These are phyloP conservation scores for Antrodiella citrinella DNA, from an alignment of 768 basidiomycete species.

Conservation along the genomic window DNA sequence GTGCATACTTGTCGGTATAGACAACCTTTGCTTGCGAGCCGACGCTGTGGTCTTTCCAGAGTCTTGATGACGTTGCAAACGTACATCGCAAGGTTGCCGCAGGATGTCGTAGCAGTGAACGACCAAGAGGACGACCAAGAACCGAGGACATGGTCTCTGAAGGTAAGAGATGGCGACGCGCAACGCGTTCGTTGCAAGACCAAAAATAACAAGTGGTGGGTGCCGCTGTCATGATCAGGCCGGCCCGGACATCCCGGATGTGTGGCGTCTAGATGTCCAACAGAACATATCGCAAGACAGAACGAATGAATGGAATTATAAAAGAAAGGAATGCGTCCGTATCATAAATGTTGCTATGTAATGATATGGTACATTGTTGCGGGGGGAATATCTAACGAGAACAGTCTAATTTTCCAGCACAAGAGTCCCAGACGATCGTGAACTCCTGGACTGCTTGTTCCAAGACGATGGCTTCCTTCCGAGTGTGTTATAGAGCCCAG, in stretches of 20 bases:
- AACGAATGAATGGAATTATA: neutral
- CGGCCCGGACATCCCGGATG: no score
- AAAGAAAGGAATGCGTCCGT: neutral
- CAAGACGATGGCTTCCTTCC: neutral
- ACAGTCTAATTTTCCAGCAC: neutral
- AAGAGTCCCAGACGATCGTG: neutral
- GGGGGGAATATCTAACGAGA: neutral
- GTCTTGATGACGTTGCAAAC: neutral
- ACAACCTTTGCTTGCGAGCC: slow-evolving; percentile 8
- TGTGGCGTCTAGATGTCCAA: no score
- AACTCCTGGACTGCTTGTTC: neutral
- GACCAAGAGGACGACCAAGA: neutral
- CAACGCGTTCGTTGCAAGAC: no score
- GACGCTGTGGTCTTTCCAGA: neutral
- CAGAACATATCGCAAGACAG: neutral
- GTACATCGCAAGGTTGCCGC: no score
- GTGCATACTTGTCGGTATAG: slow-evolving; percentile 52
- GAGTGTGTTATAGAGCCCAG: slow-evolving; percentile 77
- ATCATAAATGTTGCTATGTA: neutral
- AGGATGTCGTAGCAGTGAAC: no score
- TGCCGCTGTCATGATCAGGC: no score
- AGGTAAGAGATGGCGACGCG: no score
- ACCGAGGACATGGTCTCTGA: neutral
- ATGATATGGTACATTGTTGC: slow-evolving; percentile 5
- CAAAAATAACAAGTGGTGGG: no score